Percentiles rank a stretch among this genome's conserved stretches.
Evolutionary conservation across 768 basidiomycete species (phyloP).

Genomic region (Dioszegia hungarica): DNA sequence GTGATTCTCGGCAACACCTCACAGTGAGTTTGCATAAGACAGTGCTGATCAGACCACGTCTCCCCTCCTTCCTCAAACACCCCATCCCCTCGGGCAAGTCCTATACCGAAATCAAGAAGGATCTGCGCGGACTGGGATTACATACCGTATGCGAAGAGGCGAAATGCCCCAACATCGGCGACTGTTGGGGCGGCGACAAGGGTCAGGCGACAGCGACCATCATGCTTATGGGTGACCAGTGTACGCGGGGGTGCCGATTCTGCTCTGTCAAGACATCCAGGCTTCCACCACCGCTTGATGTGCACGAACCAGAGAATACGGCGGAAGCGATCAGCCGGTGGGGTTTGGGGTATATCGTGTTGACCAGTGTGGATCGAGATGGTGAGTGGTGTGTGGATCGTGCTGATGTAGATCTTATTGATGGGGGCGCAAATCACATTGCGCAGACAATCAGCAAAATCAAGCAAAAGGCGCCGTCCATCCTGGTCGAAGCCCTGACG

Average conservation of each 20-base stretch:
- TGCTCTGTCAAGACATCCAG: conserved; percentile 94
- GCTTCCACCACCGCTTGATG: conserved; percentile 81
- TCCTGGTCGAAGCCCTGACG: conserved; percentile 92
- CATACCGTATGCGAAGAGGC: conserved; percentile 99
- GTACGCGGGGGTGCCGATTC: conserved; percentile 94
- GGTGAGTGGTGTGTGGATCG: conserved; percentile 56
- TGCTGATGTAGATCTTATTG: conserved; percentile 65
- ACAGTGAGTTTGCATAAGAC: conserved; percentile 26
- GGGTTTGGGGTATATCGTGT: conserved; percentile 95
- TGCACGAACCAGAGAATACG: conserved; percentile 95
- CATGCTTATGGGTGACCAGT: conserved; percentile 99
- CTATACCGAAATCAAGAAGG: conserved; percentile 89
- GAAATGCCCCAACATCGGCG: conserved; percentile 98
- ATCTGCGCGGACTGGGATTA: conserved; percentile 80
- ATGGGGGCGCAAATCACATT: conserved; percentile 90
- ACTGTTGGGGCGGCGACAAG: conserved; percentile 90
- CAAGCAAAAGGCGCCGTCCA: conserved; percentile 93
- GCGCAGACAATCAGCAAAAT: conserved; percentile 92
- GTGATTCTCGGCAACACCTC: conserved; percentile 44
- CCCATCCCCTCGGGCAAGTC: conserved; percentile 83
- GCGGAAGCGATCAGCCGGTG: conserved; percentile 96
- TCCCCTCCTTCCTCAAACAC: conserved; percentile 84
- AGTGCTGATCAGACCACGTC: conserved; percentile 60
- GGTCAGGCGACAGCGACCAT: conserved; percentile 93
- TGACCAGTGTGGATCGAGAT: conserved; percentile 95